Evolutionary conservation across 2,329 filamentous ascomycete genomes (phyloP), one percentile per base, ranked within the genome.

Genomic region (Aspergillus quadrilineatus): DNA sequence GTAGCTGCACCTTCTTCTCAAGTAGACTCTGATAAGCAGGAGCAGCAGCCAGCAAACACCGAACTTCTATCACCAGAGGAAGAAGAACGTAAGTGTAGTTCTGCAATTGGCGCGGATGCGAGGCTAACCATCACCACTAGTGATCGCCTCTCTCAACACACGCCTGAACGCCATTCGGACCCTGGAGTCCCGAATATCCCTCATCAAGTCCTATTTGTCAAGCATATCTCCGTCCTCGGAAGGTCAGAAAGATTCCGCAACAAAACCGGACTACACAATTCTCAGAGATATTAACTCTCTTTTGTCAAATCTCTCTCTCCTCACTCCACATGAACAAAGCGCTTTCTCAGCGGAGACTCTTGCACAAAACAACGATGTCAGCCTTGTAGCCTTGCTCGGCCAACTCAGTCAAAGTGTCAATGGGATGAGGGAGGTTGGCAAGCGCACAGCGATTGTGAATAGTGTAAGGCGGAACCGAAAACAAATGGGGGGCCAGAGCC

Each of bases 91-190:
- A 76, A 62, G 79, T 62, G 15, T 8, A 42, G 2, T 30, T 32
- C 37, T 15, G 29, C 28, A 29, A 15, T 26, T 12, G 14, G 26
- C n/a, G 4, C 9, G 17, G 6, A 2, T 14, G 7, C n/a, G n/a
- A 6, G 22, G 55, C 46, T 55, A 42, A 59, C 15, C 63, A 63
- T 61, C 3, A 61, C 30, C 41, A 56, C 46, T 45, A 61, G 50
- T 64, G 36, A 80, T 88, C 52, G 80, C 85, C 26, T 83, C 79
- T 14, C 84, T 99, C 22, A 94, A 88, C 29, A 89, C 92, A 59
- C 96, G 96, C 67, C 84, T 89, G 60, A 97, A 97, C 73, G 92
- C 94, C 28, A 88, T 97, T 68, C 93, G 92, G 76, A 97, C 96
- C 86, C 85, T 99, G 29, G 87, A 93, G 67, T 85, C 87, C 6